Conservation (phyloP, 768 basidiomycete species). For the Tulasnella sp. region DNA sequence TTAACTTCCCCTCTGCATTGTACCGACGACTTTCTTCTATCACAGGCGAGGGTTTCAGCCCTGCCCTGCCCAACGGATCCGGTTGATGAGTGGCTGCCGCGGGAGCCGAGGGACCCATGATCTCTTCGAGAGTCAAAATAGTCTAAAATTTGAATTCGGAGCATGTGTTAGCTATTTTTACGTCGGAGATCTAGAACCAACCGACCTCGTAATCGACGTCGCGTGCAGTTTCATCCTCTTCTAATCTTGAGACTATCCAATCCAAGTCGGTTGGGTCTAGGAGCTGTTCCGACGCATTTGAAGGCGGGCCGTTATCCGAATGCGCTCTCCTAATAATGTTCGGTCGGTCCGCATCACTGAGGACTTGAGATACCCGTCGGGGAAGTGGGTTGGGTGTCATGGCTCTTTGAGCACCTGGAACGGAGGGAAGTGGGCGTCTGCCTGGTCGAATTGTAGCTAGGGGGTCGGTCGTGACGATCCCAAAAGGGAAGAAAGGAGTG, state of each 20-base stretch:
- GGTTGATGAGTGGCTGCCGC: background rate
- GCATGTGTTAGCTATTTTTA: background rate
- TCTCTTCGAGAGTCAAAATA: slow-evolving; percentile 12
- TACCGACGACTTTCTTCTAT: background rate
- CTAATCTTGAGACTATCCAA: background rate
- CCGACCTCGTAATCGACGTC: background rate
- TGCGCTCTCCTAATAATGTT: background rate
- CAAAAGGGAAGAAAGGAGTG: background rate
- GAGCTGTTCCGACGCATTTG: background rate
- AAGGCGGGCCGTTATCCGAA: background rate
- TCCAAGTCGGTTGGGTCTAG: background rate
- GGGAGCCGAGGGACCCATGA: background rate
- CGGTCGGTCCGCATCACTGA: background rate
- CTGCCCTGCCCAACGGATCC: background rate
- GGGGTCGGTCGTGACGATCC: background rate
- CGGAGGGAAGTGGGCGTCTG: background rate
- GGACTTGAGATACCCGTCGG: background rate
- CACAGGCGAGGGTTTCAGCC: slow-evolving; percentile 12
- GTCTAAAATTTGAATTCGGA: background rate
- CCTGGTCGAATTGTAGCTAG: background rate
- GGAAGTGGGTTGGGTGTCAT: background rate
- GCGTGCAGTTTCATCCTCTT: background rate
- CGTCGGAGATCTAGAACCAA: background rate
- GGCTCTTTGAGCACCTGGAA: background rate
- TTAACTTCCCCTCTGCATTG: slow-evolving; percentile 5